phyloP scores from a whole-genome alignment of 306 rosid species.

The Rubus parviflorus region DNA sequence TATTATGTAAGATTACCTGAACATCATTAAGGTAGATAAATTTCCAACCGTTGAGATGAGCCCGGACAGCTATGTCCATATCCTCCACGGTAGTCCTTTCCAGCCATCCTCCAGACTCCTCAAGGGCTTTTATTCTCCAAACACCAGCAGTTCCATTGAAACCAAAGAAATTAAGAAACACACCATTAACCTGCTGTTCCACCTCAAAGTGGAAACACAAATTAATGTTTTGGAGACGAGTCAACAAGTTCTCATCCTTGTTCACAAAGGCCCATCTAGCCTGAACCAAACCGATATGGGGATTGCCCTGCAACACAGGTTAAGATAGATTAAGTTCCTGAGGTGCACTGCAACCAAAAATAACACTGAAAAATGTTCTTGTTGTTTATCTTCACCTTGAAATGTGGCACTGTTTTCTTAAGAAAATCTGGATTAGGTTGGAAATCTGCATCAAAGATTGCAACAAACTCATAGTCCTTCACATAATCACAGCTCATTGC shows the following conservation, averaged over 20 bases:
- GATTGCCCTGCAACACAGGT: constrained; percentile 64
- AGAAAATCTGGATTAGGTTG: constrained; percentile 97
- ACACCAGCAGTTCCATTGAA: constrained; percentile 99
- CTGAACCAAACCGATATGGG: constrained; percentile 80
- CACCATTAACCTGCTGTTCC: constrained; percentile 95
- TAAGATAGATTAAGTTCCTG: constrained; percentile 20
- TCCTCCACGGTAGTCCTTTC: constrained; percentile 96
- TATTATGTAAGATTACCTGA: constrained; percentile 56
- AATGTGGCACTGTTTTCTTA: constrained; percentile 78
- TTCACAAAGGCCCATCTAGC: constrained; percentile 96
- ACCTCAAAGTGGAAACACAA: constrained; percentile 98
- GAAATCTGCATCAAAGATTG: constrained; percentile 94
- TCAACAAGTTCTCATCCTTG: constrained; percentile 90
- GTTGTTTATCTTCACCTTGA: constrained; percentile 56
- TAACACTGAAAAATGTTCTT: constrained; percentile 10
- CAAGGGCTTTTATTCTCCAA: constrained; percentile 93
- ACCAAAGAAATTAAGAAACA: constrained; percentile 84
- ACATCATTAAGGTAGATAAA: constrained; percentile 88
- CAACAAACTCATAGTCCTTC: constrained; percentile 82
- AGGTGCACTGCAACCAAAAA: constrained; percentile 14
- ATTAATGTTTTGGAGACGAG: constrained; percentile 94
- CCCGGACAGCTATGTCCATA: constrained; percentile 97
- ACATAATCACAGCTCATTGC: constrained; percentile 94
- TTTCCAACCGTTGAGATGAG: constrained; percentile 96
- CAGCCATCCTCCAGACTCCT: constrained; percentile 96